phyloP scores from a whole-genome alignment of 176 grass and related monocot genomes.

The Aegilops longissima region DNA sequence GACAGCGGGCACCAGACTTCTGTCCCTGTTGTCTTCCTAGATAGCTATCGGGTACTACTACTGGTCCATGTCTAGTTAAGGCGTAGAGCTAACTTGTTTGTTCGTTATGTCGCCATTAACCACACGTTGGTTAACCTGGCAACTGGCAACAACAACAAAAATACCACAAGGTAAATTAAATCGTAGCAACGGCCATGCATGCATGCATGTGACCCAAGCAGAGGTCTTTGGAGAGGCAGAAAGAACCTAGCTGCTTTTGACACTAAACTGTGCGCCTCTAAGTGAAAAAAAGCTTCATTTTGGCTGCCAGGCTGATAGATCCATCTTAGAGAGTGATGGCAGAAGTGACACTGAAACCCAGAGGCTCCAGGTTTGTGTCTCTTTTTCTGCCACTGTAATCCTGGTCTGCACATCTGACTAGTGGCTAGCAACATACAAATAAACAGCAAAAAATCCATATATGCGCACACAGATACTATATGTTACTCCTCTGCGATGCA shows the following conservation, averaged over 20 bases:
- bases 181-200: background rate
- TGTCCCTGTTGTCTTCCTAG: background rate
- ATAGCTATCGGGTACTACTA: background rate
- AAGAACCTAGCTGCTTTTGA: background rate
- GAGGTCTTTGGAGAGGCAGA: background rate
- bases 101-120: constrained; percentile 20
- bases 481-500: background rate
- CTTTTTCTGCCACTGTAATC: background rate
- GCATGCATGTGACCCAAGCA: constrained; percentile 4
- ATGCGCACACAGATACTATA: too few species aligned
- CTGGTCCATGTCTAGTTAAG: background rate
- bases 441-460: too few species aligned
- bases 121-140: too few species aligned
- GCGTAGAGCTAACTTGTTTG: constrained; percentile 27
- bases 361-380: background rate
- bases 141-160: background rate
- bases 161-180: background rate
- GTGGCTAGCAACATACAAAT: background rate
- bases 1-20: background rate
- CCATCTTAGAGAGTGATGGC: background rate
- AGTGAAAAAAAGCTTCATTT: background rate
- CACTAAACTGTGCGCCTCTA: background rate
- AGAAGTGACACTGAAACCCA: constrained; percentile 11
- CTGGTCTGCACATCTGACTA: constrained; percentile 19
- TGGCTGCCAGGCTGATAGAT: background rate